phyloP scores from a whole-genome alignment of 2,329 filamentous ascomycete genomes.

The Thielaviopsis ethacetica region DNA sequence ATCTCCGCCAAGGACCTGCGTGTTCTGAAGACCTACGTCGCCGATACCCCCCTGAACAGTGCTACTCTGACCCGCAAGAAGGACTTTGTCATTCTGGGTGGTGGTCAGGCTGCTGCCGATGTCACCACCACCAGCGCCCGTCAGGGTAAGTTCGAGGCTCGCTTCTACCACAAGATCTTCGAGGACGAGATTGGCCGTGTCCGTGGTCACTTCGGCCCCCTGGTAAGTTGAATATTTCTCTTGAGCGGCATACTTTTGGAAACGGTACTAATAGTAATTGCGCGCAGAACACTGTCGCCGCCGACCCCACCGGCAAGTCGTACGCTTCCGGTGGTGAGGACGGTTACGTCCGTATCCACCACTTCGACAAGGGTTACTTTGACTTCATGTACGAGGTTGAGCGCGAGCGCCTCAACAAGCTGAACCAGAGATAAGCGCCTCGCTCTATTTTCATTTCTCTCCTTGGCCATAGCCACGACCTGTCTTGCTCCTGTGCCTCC shows the following conservation, averaged over 20 bases:
- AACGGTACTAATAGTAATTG: slow-evolving; percentile 1
- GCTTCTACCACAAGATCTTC: slow-evolving; percentile 99
- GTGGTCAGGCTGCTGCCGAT: slow-evolving; percentile 97
- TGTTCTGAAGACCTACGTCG: slow-evolving; percentile 78
- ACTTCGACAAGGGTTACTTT: slow-evolving; percentile 97
- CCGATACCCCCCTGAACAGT: slow-evolving; percentile 93
- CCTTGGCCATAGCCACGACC: neutral
- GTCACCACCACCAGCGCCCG: slow-evolving; percentile 86
- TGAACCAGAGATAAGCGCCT: slow-evolving; percentile 5
- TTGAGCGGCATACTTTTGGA: neutral
- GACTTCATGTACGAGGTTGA: slow-evolving; percentile 99
- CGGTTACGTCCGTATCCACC: slow-evolving; percentile 93
- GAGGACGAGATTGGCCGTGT: slow-evolving; percentile 97
- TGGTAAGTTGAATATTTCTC: slow-evolving; percentile 29
- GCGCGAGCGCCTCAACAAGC: slow-evolving; percentile 48
- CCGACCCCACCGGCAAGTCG: slow-evolving; percentile 76
- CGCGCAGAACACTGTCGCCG: slow-evolving; percentile 69
- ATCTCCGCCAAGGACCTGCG: slow-evolving; percentile 73
- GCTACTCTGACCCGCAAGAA: slow-evolving; percentile 89
- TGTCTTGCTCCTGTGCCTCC: slow-evolving; percentile 1
- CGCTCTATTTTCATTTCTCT: neutral
- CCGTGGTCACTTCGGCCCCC: slow-evolving; percentile 86
- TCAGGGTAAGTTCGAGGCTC: slow-evolving; percentile 97
- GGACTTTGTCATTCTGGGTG: slow-evolving; percentile 93
- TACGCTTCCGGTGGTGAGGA: slow-evolving; percentile 96